phyloP scores from a whole-genome alignment of 768 basidiomycete species.

The Clathrus columnatus region DNA sequence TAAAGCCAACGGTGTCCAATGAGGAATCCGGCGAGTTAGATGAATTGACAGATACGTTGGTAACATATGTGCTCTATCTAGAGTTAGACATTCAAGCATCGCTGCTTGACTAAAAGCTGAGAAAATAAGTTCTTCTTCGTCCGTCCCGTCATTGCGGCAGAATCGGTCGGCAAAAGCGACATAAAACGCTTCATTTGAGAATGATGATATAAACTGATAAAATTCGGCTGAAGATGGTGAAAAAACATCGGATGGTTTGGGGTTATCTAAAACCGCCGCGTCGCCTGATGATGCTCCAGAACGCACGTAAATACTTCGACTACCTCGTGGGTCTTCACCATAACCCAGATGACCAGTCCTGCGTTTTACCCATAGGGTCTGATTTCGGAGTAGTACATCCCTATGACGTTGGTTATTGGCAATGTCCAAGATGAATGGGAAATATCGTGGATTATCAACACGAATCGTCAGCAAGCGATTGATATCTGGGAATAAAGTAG shows the following conservation, averaged over 20 bases:
- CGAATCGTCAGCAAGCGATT: constrained; percentile 72
- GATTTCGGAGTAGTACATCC: constrained; percentile 57
- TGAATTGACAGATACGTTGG: constrained; percentile 69
- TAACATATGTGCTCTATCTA: constrained; percentile 77
- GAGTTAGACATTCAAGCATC: constrained; percentile 79
- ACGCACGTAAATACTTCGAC: constrained; percentile 82
- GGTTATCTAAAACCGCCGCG: constrained; percentile 78
- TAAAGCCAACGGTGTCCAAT: constrained; percentile 57
- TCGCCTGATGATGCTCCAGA: constrained; percentile 81
- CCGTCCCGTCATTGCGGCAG: constrained; percentile 50
- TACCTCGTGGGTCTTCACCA: constrained; percentile 88
- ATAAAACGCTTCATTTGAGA: constrained; percentile 74
- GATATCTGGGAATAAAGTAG: constrained; percentile 87
- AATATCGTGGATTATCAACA: constrained; percentile 92
- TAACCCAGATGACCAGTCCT: constrained; percentile 90
- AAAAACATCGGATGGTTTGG: constrained; percentile 58
- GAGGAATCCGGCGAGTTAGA: constrained; percentile 46
- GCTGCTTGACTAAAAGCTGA: constrained; percentile 67
- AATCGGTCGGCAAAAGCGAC: constrained; percentile 76
- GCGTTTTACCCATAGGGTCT: constrained; percentile 88
- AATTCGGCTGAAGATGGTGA: constrained; percentile 66
- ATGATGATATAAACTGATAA: constrained; percentile 78
- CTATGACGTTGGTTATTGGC: constrained; percentile 58
- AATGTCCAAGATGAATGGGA: constrained; percentile 84
- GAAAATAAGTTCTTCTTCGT: constrained; percentile 47